Evolutionary conservation across 805 yeast species (phyloP).

Genomic region (Yueomyces sp.): DNA sequence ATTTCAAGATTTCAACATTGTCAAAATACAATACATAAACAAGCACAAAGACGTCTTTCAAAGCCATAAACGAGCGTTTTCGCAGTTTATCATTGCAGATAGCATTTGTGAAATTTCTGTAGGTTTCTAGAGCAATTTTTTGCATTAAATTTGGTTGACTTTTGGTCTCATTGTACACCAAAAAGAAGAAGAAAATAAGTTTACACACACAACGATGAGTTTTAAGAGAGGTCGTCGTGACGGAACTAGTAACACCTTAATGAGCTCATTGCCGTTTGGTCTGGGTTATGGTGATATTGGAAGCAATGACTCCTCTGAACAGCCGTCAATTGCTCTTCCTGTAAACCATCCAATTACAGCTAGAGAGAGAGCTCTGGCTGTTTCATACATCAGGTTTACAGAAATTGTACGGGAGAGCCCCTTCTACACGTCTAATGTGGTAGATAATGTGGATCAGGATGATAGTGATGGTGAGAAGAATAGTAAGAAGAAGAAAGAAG

Average conservation of each 20-base stretch:
- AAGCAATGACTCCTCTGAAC: slow-evolving; percentile 26
- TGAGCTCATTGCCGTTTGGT: slow-evolving; percentile 50
- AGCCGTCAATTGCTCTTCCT: slow-evolving; percentile 39
- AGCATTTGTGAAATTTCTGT: no score
- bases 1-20: no score
- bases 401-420: slow-evolving; percentile 50
- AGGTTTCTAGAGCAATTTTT: no score
- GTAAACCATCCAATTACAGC: slow-evolving; percentile 45
- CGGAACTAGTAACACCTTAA: slow-evolving; percentile 24
- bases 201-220: slow-evolving; percentile 30
- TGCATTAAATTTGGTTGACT: no score
- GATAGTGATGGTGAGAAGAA: slow-evolving; percentile 3
- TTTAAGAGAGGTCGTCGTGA: slow-evolving; percentile 33
- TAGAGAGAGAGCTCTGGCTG: slow-evolving; percentile 38
- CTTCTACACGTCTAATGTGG: slow-evolving; percentile 45
- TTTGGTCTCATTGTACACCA: no score
- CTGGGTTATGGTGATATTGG: slow-evolving; percentile 51
- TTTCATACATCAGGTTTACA: slow-evolving; percentile 41
- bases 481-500: slow-evolving; percentile 6
- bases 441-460: slow-evolving; percentile 17
- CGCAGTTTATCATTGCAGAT: no score
- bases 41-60: no score
- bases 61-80: no score
- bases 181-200: no score
- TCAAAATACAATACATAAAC: no score